These are phyloP conservation scores for Camellia oleifera DNA, from an alignment of 179 eudicot genomes.

Conservation along the genomic window DNA sequence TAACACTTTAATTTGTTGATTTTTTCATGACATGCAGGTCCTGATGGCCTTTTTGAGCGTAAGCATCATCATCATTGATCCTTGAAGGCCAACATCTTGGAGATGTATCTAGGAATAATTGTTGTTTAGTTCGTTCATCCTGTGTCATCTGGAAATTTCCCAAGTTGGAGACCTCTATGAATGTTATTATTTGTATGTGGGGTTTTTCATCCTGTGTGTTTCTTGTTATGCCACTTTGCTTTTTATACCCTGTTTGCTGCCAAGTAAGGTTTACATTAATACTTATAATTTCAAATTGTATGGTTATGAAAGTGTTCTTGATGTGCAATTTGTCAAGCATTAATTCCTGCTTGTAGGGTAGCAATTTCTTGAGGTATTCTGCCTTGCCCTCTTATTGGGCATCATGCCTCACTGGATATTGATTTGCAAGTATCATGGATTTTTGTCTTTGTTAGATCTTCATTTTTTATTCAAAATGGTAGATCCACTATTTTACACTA, in stretches of 20 bases:
- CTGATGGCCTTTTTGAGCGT: constrained; percentile 49
- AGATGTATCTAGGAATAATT: constrained; percentile 1
- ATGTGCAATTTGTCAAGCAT: not conserved
- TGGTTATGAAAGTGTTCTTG: not conserved
- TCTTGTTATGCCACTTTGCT: not conserved
- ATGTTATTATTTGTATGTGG: not conserved
- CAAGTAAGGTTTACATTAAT: not conserved
- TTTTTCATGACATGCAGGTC: constrained; percentile 41
- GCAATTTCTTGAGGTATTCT: not conserved
- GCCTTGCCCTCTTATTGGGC: not conserved
- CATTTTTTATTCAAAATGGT: no score
- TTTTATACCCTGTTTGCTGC: not conserved
- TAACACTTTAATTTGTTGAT: not conserved
- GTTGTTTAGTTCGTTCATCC: not conserved
- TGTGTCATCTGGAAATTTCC: not conserved
- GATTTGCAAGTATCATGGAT: no score
- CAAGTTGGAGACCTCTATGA: not conserved
- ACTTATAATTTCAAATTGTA: not conserved
- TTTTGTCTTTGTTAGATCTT: no score
- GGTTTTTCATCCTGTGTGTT: not conserved
- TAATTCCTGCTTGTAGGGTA: not conserved
- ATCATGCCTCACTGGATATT: no score
- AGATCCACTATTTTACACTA: no score
- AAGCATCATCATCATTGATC: constrained; percentile 22
- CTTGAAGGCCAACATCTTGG: not conserved